These are phyloP conservation scores for Phialophora chinensis DNA, from an alignment of 2,329 filamentous ascomycete species.

Conservation along the genomic window DNA sequence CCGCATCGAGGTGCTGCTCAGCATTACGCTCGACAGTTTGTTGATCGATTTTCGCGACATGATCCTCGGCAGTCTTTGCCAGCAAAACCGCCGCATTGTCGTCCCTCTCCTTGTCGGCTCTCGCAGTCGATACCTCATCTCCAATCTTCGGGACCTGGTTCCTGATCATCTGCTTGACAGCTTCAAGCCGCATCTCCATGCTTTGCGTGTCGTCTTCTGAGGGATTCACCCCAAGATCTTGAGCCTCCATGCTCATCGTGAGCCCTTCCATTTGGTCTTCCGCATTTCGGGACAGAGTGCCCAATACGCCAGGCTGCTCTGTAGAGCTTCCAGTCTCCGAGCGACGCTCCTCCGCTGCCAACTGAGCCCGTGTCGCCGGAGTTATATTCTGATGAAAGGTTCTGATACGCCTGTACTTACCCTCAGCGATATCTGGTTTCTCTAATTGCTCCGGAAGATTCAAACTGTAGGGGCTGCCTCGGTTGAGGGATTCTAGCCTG, in stretches of 20 bases:
- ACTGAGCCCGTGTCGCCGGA: not conserved
- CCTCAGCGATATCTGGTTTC: constrained; percentile 11
- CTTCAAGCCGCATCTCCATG: not conserved
- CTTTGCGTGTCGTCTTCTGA: not conserved
- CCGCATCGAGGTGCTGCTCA: not conserved
- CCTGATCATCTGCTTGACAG: not conserved
- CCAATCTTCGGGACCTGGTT: not conserved
- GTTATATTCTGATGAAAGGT: constrained; percentile 11
- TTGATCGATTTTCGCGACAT: not conserved
- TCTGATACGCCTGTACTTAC: constrained; percentile 9
- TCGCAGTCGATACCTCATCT: not conserved
- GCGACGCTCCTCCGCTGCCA: not conserved
- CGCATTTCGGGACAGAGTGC: not conserved
- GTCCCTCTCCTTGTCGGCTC: not conserved
- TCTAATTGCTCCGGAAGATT: constrained; percentile 26
- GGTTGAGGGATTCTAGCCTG: constrained; percentile 27
- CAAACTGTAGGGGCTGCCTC: constrained; percentile 17
- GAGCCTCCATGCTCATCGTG: not conserved
- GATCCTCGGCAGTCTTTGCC: not conserved
- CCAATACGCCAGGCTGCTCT: not conserved
- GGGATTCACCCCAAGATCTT: not conserved
- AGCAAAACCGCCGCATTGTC: not conserved
- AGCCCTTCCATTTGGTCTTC: not conserved
- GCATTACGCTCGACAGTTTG: not conserved
- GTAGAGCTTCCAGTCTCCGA: not conserved